A percentile compares a stretch with the other conserved stretches of the same genome.
These are phyloP conservation scores for Saccharum spontaneum DNA, from an alignment of 176 grass and related monocot genomes.

Conservation along the genomic window DNA sequence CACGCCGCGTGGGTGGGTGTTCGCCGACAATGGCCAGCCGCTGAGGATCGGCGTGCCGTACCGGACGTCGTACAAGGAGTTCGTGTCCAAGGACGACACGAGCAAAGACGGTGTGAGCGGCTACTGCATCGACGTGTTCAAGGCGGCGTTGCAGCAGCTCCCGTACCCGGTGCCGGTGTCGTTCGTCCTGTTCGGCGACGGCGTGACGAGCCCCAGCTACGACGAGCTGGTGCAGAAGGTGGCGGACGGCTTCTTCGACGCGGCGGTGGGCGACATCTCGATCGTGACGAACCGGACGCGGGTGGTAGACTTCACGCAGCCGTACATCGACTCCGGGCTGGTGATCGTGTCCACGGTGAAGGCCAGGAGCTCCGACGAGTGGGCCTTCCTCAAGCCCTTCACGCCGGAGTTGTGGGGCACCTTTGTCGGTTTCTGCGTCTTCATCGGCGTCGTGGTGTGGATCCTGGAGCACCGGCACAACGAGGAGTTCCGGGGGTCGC, in stretches of 20 bases:
- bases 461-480: constrained; percentile 77
- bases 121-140: constrained; percentile 92
- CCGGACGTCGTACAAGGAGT: constrained; percentile 55
- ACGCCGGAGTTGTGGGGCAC: constrained; percentile 67
- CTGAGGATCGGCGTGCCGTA: constrained; percentile 84
- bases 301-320: constrained; percentile 84
- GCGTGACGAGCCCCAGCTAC: constrained; percentile 66
- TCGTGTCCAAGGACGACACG: constrained; percentile 45
- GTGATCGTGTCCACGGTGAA: constrained; percentile 59
- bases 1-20: constrained; percentile 77
- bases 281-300: constrained; percentile 72
- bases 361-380: constrained; percentile 55
- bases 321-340: constrained; percentile 75
- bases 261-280: constrained; percentile 76
- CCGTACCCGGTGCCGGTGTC: constrained; percentile 64
- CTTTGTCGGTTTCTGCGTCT: constrained; percentile 57
- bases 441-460: constrained; percentile 81
- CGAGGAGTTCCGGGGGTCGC: constrained; percentile 66
- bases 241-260: constrained; percentile 43
- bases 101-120: constrained; percentile 58
- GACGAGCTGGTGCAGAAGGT: constrained; percentile 57
- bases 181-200: constrained; percentile 70
- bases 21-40: constrained; percentile 65
- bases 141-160: constrained; percentile 59
- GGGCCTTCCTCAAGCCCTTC: constrained; percentile 91